Percentiles rank a stretch among this genome's conserved stretches.
phyloP scores from a whole-genome alignment of 768 basidiomycete species.

The Phaffia australis region DNA sequence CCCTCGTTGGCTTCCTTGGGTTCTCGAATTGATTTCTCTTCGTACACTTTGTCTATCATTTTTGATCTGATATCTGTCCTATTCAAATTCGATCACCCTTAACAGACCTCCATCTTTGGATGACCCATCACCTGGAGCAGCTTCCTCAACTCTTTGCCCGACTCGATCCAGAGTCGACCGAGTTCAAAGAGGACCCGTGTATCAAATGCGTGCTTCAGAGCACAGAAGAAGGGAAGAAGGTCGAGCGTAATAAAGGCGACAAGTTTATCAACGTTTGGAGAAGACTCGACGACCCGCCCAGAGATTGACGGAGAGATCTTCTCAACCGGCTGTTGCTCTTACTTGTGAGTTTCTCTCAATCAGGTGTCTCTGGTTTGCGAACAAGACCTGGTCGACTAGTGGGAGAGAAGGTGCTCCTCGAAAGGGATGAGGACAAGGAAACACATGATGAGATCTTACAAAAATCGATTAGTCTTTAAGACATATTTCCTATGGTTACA shows the following conservation, averaged over 20 bases:
- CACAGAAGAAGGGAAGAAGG: conserved; percentile 97
- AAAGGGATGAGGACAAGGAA: not conserved
- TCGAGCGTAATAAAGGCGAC: conserved; percentile 75
- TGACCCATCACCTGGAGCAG: conserved; percentile 71
- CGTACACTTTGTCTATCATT: not conserved
- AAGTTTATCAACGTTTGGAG: conserved; percentile 55
- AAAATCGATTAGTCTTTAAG: conserved; percentile 10
- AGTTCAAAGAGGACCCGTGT: conserved; percentile 20
- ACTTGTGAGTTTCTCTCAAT: not conserved
- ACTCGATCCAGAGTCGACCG: conserved; percentile 36
- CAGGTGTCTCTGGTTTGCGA: not conserved
- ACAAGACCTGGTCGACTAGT: too few relatives aligned
- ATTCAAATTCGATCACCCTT: not conserved
- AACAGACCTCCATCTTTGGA: conserved; percentile 81
- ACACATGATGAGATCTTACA: conserved; percentile 8
- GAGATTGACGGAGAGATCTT: not conserved
- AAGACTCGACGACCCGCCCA: conserved; percentile 16
- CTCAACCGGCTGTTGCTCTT: not conserved
- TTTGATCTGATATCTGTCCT: not conserved
- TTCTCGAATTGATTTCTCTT: not conserved
- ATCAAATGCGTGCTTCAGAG: conserved; percentile 8
- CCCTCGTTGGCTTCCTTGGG: not conserved
- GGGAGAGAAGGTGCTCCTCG: not conserved
- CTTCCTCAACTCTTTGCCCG: conserved; percentile 76
- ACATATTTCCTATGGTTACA: conserved; percentile 4